Evolutionary conservation across 2,329 filamentous ascomycete species (phyloP).

Genomic region (Stachybotrys chartarum): DNA sequence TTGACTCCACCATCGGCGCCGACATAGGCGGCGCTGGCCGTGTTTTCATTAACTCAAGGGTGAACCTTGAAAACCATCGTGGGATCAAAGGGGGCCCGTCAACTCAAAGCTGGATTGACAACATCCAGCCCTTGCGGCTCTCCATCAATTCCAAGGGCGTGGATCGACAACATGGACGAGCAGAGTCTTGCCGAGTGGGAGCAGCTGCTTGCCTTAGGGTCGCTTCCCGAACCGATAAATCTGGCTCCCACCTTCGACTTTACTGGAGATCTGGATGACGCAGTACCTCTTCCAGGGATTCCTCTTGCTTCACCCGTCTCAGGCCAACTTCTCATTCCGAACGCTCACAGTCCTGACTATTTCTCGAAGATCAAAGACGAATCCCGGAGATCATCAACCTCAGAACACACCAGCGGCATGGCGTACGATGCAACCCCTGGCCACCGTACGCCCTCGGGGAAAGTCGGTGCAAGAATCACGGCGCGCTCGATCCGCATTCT

Average conservation of each 20-base stretch:
- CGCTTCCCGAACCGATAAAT: neutral
- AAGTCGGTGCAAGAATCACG: slow-evolving; percentile 40
- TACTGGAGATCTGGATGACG: neutral
- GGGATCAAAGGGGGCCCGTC: too few species aligned
- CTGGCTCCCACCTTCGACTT: neutral
- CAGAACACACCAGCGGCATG: neutral
- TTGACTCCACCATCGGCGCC: neutral
- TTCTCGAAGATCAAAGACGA: neutral
- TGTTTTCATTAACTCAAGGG: neutral
- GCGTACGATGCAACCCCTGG: neutral
- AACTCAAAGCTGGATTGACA: too few species aligned
- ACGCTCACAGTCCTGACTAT: neutral
- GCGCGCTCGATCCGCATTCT: slow-evolving; percentile 67
- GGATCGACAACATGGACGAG: neutral
- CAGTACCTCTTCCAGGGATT: neutral
- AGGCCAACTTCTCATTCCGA: neutral
- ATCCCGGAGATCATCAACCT: neutral
- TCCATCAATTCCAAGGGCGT: neutral
- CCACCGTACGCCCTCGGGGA: neutral
- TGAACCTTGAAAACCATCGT: neutral
- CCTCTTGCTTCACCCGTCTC: neutral
- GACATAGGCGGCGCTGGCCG: neutral
- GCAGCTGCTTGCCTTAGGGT: neutral
- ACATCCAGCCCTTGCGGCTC: neutral
- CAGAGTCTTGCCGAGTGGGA: neutral